Evolutionary conservation across 2,329 filamentous ascomycete genomes (phyloP), one percentile per base, ranked within the genome.

Genomic region (Hypoxylon sp.): DNA sequence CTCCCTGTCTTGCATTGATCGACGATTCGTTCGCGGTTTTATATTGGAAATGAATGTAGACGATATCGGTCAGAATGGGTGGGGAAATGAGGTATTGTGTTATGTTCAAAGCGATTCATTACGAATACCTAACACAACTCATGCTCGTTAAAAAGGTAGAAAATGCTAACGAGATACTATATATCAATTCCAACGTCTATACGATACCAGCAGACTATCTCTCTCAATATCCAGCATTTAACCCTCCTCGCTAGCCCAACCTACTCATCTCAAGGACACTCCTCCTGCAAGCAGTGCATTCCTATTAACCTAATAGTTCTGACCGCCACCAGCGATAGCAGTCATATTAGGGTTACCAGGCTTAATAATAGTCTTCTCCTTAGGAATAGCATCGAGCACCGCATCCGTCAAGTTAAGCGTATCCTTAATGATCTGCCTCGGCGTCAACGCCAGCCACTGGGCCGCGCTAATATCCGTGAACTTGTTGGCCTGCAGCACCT

Each of bases 361-460:
- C 72, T 82, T 82, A 32, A 83, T 72, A 38, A 82, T 74, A 9
- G 79, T 80, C 76, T 83, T 84, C 25, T 81, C 76, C 71, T 76
- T 79, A 0, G 82, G 81, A 3, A 81, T 66, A 2, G 62, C 71
- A 49, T 80, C 78, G 32, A 83, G 68, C 2, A 82, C 67, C 1
- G 71, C 72, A 34, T 82, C 79, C 0, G 75, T 72, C 11, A 83
- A 63, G 49, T 79, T 82, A 61, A 89, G 75, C 0, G 86, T 88
- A 72, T 90, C 87, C 64, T 84, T 81, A 43, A 89, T 79, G n/a
- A 88, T 83, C 76, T 89, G 87, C 48, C 81, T 80, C 0, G 87
- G 86, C 1, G 86, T 88, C 25, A 88, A 75, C 0, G 85, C 86
- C 4, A 89, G 77, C 87, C 87, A 89, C 76, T 89, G 86, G 0